phyloP scores from a whole-genome alignment of 306 rosid species.

The Gleditsia sinensis region DNA sequence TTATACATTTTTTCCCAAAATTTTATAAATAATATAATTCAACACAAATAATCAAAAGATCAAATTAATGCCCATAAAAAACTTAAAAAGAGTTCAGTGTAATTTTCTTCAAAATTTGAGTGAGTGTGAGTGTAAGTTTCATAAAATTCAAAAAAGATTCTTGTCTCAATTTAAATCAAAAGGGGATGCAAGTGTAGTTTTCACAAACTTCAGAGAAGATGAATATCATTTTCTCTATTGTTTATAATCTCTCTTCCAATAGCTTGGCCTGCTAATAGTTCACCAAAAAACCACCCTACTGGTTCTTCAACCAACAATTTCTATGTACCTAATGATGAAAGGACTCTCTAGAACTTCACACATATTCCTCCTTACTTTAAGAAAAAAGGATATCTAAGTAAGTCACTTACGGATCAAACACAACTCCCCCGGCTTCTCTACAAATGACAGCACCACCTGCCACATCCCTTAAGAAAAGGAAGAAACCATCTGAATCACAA shows the following conservation, averaged over 20 bases:
- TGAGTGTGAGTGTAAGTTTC: too few relatives aligned
- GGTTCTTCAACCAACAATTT: constrained; percentile 25
- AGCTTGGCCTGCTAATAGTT: background rate
- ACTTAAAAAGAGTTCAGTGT: too few relatives aligned
- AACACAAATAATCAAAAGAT: too few relatives aligned
- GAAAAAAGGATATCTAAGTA: background rate
- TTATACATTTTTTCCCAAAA: too few relatives aligned
- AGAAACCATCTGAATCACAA: constrained; percentile 18
- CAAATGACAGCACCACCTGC: constrained; percentile 84
- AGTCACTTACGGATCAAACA: constrained; percentile 83
- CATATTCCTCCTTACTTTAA: background rate
- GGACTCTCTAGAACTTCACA: constrained; percentile 7
- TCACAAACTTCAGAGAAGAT: too few relatives aligned
- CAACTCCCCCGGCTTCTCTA: constrained; percentile 82
- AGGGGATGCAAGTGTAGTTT: too few relatives aligned
- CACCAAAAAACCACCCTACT: background rate
- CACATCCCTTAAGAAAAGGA: constrained; percentile 72
- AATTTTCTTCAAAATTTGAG: too few relatives aligned
- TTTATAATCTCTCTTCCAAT: background rate
- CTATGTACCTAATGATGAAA: constrained; percentile 26
- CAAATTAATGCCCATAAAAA: too few relatives aligned
- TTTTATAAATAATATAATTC: too few relatives aligned
- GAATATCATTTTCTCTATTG: too few relatives aligned
- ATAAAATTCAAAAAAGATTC: too few relatives aligned
- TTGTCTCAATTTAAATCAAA: too few relatives aligned